Conservation (phyloP, 1,284 basidiomycete species). For the Leucoagaricus sp. region DNA sequence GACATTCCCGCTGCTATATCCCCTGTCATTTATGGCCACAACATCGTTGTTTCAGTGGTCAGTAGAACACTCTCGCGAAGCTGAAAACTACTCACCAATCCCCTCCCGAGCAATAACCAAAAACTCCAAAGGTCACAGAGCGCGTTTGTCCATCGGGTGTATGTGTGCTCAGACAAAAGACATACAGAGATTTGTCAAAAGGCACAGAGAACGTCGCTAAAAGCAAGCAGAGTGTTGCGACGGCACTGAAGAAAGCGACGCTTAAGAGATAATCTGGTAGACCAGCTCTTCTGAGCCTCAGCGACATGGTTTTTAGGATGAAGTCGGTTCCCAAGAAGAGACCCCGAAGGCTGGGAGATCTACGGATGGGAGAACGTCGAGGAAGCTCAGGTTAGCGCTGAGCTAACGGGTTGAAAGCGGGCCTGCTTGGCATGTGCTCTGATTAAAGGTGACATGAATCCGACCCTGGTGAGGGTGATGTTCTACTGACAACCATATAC, state of each 20-base stretch:
- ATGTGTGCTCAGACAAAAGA: constrained; percentile 1
- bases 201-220: constrained; percentile 1
- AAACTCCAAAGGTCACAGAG: constrained; percentile 5
- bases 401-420: neutral
- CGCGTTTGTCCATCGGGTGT: neutral
- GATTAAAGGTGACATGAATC: neutral
- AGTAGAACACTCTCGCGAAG: neutral
- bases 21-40: neutral
- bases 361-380: no score
- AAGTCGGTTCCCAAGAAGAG: no score
- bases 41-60: no score
- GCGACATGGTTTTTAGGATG: neutral
- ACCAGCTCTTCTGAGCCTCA: no score
- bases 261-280: neutral
- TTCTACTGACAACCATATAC: no score
- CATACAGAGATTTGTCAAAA: neutral
- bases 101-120: constrained; percentile 2
- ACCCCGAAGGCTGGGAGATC: no score
- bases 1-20: neutral
- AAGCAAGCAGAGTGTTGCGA: neutral
- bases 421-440: neutral
- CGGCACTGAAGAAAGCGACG: neutral
- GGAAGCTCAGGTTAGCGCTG: no score
- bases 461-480: neutral
- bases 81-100: neutral